Conservation (phyloP, 202 grass and related monocot species). For the Dendrocalamus latiflorus region DNA sequence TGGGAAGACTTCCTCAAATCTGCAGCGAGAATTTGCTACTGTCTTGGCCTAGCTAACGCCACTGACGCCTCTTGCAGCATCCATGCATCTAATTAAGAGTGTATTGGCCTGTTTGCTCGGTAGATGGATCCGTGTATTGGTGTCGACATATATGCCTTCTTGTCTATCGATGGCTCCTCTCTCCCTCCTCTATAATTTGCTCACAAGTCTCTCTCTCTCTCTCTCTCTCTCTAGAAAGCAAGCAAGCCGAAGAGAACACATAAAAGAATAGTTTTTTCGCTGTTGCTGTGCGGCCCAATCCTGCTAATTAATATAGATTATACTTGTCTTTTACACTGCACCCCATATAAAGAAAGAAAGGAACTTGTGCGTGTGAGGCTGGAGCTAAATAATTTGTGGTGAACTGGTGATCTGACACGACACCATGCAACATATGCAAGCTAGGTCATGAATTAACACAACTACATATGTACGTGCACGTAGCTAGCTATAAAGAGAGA, state of each 20-base stretch:
- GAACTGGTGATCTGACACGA: conserved; percentile 7
- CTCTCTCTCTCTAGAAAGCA: neutral
- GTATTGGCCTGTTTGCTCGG: no score
- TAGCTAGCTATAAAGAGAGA: conserved; percentile 2
- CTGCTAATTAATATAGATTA: neutral
- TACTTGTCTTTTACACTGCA: conserved; percentile 21
- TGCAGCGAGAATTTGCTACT: neutral
- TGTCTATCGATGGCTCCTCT: neutral
- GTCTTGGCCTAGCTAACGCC: neutral
- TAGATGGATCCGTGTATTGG: no score
- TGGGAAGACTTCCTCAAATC: neutral
- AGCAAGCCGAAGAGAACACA: neutral
- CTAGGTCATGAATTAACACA: neutral
- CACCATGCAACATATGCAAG: neutral
- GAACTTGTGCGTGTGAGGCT: neutral
- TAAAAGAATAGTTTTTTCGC: conserved; percentile 14
- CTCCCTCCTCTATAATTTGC: neutral
- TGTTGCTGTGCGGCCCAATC: conserved; percentile 13
- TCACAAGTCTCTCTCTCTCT: neutral
- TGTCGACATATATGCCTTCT: neutral
- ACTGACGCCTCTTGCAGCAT: neutral
- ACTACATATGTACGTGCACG: neutral
- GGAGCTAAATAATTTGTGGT: conserved; percentile 15
- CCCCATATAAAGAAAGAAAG: neutral
- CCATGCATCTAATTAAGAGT: neutral